Evolutionary conservation across 2,329 filamentous ascomycete genomes (phyloP).

Genomic region (Colletotrichum costaricense): DNA sequence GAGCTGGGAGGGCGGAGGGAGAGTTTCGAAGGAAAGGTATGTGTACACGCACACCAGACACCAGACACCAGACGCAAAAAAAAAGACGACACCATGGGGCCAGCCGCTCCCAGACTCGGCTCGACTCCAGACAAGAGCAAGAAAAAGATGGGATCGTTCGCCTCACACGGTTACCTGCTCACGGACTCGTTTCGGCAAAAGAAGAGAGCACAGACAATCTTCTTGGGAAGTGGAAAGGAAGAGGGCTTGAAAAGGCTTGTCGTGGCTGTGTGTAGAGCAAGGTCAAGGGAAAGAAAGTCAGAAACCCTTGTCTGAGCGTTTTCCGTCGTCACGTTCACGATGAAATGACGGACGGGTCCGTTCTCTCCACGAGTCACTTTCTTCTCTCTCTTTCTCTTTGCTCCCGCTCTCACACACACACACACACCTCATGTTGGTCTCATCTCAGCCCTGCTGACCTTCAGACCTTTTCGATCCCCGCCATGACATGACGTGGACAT

Average conservation of each 20-base stretch:
- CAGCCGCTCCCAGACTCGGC: not conserved
- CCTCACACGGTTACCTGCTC: not conserved
- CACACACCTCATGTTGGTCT: slow-evolving; percentile 24
- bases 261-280: not conserved
- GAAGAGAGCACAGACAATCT: not conserved
- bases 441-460: slow-evolving; percentile 31
- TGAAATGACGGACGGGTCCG: not conserved
- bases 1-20: too few relatives aligned
- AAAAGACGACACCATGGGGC: not conserved
- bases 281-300: not conserved
- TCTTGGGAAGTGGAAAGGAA: not conserved
- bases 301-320: not conserved
- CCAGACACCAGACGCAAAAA: too few relatives aligned
- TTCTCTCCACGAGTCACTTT: not conserved
- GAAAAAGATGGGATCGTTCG: not conserved
- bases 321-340: not conserved
- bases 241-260: too few relatives aligned
- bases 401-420: too few relatives aligned
- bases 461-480: not conserved
- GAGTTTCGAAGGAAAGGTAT: too few relatives aligned
- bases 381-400: not conserved
- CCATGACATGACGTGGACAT: slow-evolving; percentile 4
- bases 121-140: not conserved
- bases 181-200: not conserved
- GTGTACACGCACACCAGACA: too few relatives aligned